Percentiles rank a stretch among this genome's conserved stretches.
Evolutionary conservation across 345 rosid genomes (phyloP).

Genomic region (Leavenworthia alabamica): DNA sequence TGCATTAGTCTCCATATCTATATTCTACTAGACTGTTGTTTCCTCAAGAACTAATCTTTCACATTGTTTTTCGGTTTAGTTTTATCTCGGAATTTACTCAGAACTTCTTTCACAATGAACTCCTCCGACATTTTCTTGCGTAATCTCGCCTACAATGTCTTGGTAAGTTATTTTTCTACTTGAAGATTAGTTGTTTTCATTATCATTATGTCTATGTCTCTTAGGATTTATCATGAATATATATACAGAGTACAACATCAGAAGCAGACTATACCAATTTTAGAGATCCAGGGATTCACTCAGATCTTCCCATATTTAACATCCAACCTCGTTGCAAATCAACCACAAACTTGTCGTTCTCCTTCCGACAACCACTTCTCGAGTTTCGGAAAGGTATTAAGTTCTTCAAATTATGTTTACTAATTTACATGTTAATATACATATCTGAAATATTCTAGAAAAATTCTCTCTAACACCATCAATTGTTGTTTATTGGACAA

Average conservation of each 20-base stretch:
- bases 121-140: constrained; percentile 30
- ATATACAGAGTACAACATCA: constrained; percentile 55
- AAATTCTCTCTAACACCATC: no score
- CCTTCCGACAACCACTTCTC: constrained; percentile 4
- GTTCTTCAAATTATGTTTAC: background rate
- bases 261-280: constrained; percentile 26
- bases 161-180: constrained; percentile 34
- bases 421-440: no score
- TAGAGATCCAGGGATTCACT: constrained; percentile 49
- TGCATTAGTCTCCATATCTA: no score
- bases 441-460: no score
- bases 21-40: background rate
- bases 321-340: constrained; percentile 44
- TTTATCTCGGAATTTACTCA: constrained; percentile 42
- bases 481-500: no score
- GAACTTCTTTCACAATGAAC: constrained; percentile 27
- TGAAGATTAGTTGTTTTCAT: background rate
- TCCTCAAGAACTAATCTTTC: background rate
- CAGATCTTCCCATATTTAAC: constrained; percentile 42
- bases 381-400: constrained; percentile 33
- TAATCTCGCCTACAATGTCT: constrained; percentile 36
- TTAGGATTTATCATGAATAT: background rate
- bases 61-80: constrained; percentile 34
- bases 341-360: constrained; percentile 32
- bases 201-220: background rate